These are phyloP conservation scores for Thinopyrum obtusiflorum DNA, from an alignment of 202 grass and related monocot species.

Conservation along the genomic window DNA sequence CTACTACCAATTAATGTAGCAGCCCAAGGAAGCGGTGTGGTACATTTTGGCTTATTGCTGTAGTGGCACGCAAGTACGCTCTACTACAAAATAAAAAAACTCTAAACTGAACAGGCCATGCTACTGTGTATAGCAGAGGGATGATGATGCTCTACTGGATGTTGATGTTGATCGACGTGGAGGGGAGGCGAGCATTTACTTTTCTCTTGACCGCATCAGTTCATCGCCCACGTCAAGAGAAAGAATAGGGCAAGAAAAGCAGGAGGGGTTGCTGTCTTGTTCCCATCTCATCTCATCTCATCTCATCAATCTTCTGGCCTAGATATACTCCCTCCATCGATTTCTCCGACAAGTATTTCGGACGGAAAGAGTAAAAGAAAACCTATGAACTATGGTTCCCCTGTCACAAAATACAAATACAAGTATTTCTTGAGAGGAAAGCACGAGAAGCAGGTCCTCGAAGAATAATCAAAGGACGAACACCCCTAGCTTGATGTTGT, in stretches of 20 bases:
- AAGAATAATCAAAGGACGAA: background rate
- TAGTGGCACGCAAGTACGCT: background rate
- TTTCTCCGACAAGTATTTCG: no score
- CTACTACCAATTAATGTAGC: no score
- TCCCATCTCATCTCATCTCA: background rate
- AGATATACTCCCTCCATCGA: background rate
- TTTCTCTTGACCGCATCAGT: conserved; percentile 6
- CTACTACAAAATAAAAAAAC: background rate
- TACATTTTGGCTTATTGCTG: background rate
- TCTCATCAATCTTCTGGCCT: background rate
- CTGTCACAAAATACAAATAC: background rate
- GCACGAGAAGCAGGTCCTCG: background rate
- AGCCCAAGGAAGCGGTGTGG: no score
- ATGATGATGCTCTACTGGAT: background rate
- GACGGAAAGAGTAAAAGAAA: background rate
- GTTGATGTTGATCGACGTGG: background rate
- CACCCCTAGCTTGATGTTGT: background rate
- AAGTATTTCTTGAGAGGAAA: background rate
- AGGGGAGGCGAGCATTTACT: background rate
- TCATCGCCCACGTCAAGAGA: background rate
- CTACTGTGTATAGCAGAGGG: background rate
- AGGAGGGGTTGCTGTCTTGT: conserved; percentile 4
- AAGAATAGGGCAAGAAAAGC: background rate
- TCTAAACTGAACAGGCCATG: background rate
- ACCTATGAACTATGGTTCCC: background rate